Evolutionary conservation across 257 asterid species (phyloP).

Genomic region (Penstemon barbatus): DNA sequence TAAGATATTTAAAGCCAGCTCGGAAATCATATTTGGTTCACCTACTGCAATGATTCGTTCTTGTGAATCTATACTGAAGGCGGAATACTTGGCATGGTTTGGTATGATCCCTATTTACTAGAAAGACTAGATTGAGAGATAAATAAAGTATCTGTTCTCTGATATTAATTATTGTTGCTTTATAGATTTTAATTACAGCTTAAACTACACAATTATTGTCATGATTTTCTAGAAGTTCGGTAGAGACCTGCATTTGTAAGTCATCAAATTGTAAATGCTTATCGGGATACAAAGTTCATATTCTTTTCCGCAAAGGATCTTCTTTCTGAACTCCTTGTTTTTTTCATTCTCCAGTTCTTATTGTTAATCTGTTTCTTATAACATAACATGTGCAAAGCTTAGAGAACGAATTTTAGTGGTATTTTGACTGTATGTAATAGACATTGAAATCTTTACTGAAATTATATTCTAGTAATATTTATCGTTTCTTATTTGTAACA

Average conservation of each 20-base stretch:
- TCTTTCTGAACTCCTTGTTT: not conserved
- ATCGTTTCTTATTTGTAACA: not conserved
- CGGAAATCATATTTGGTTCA: not conserved
- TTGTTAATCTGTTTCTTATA: not conserved
- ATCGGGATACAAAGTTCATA: not conserved
- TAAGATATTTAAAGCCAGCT: not conserved
- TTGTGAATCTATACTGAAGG: constrained; percentile 6
- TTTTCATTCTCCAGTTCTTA: not conserved
- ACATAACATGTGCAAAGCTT: not conserved
- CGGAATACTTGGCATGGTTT: not conserved
- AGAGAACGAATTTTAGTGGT: not conserved
- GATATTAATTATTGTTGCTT: constrained; percentile 6
- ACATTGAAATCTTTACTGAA: not conserved
- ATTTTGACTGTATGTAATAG: not conserved
- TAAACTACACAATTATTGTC: not conserved
- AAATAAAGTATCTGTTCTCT: not conserved
- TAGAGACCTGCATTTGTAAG: not conserved
- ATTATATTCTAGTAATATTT: not conserved
- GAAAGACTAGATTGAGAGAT: not conserved
- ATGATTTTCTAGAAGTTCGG: constrained; percentile 6
- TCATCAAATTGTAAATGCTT: not conserved
- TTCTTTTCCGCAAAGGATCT: not conserved
- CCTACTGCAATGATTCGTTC: constrained; percentile 6
- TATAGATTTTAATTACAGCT: not conserved
- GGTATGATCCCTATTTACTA: constrained; percentile 1